phyloP scores from a whole-genome alignment of 345 rosid species.

The Eucalyptus regnans region DNA sequence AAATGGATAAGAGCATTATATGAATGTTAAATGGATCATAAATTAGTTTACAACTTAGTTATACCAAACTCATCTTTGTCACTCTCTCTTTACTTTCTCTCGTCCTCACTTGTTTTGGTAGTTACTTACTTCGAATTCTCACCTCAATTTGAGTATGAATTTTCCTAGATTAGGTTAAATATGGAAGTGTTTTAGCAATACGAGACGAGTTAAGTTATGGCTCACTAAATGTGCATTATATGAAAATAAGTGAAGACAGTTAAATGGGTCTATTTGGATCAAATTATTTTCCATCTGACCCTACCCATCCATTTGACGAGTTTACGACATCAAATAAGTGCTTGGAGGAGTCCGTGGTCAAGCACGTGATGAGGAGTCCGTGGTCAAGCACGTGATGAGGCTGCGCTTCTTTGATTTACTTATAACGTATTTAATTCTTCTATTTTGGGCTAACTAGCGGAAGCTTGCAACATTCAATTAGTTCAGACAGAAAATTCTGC shows the following conservation, averaged over 20 bases:
- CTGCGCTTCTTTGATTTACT: background rate
- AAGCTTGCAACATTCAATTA: background rate
- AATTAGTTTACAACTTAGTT: background rate
- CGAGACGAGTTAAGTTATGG: too few species aligned
- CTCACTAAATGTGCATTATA: background rate
- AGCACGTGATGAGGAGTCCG: background rate
- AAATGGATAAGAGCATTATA: too few species aligned
- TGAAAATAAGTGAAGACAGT: background rate
- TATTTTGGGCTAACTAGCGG: background rate
- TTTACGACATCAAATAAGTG: background rate
- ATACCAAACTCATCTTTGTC: too few species aligned
- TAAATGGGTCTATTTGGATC: background rate
- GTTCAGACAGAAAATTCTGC: background rate
- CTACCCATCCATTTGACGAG: background rate
- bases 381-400: background rate
- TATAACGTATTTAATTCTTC: background rate
- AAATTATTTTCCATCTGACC: background rate
- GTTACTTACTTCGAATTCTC: too few species aligned
- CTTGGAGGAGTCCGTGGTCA: background rate
- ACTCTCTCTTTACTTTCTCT: background rate
- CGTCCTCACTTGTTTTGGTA: background rate
- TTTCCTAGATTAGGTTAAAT: too few species aligned
- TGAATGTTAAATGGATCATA: too few species aligned
- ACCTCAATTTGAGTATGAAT: background rate
- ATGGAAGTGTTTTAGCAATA: too few species aligned